A percentile compares a stretch with the other conserved stretches of the same genome.
Conservation (phyloP, 2,329 filamentous ascomycete genomes). For the Aspergillus transmontanensis region DNA sequence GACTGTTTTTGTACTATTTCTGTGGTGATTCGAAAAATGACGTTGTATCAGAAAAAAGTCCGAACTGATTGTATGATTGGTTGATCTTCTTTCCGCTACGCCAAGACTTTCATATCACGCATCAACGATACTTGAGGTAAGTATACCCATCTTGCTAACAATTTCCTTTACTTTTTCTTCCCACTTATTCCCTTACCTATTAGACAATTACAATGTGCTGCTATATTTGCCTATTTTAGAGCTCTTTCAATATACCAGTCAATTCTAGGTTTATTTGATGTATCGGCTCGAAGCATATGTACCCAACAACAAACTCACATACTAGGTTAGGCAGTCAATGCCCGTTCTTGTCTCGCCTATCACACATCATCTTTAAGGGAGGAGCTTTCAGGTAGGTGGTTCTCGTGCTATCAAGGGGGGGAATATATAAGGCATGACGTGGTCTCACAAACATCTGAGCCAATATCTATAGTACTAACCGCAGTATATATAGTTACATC, state of each 20-base stretch:
- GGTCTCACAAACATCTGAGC: neutral
- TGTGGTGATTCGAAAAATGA: constrained; percentile 19
- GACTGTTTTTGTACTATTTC: neutral
- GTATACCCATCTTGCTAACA: neutral
- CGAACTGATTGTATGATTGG: constrained; percentile 27
- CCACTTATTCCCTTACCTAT: neutral
- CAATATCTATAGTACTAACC: neutral
- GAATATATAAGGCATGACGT: neutral
- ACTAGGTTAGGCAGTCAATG: neutral
- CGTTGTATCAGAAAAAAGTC: constrained; percentile 29
- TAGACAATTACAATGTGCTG: neutral
- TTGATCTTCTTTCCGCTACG: constrained; percentile 17
- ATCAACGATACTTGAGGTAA: neutral
- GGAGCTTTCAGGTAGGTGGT: neutral
- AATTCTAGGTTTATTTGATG: neutral
- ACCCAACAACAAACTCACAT: neutral
- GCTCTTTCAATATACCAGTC: neutral
- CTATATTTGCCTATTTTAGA: neutral
- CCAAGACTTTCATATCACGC: constrained; percentile 23
- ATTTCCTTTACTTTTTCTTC: neutral
- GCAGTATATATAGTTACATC: neutral
- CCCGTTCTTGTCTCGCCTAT: neutral
- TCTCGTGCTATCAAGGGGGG: neutral
- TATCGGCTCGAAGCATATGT: neutral
- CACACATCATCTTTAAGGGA: neutral